Conservation (phyloP, 2,329 filamentous ascomycete genomes). For the Trichoderma endophyticum region DNA sequence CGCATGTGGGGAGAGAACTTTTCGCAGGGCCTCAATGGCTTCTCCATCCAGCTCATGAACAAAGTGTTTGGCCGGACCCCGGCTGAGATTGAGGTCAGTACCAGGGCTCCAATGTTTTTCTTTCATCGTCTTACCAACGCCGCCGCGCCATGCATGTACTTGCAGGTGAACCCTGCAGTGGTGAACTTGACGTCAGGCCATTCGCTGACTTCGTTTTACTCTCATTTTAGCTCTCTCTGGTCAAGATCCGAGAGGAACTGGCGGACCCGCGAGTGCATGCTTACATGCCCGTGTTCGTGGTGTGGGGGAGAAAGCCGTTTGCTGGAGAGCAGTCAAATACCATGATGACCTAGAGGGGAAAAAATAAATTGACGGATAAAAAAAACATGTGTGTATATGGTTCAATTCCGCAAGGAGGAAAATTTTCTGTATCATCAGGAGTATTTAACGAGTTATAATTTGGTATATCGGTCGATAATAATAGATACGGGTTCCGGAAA, state of each 20-base stretch:
- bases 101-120: background rate
- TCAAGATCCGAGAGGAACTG: slow-evolving; percentile 47
- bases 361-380: background rate
- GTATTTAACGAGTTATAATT: background rate
- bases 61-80: slow-evolving; percentile 39
- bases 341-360: background rate
- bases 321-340: slow-evolving; percentile 28
- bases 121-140: background rate
- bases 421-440: background rate
- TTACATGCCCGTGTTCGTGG: slow-evolving; percentile 49
- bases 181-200: background rate
- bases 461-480: background rate
- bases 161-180: background rate
- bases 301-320: slow-evolving; percentile 50
- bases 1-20: slow-evolving; percentile 45
- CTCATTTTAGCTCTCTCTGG: slow-evolving; percentile 42
- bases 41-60: slow-evolving; percentile 41
- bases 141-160: background rate
- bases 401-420: background rate
- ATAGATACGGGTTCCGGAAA: background rate
- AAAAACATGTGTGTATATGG: background rate
- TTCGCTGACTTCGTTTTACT: background rate
- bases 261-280: slow-evolving; percentile 46
- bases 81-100: slow-evolving; percentile 48
- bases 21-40: slow-evolving; percentile 42